Conservation (phyloP, 140 eudicot genomes). For the Oenanthe javanica region DNA sequence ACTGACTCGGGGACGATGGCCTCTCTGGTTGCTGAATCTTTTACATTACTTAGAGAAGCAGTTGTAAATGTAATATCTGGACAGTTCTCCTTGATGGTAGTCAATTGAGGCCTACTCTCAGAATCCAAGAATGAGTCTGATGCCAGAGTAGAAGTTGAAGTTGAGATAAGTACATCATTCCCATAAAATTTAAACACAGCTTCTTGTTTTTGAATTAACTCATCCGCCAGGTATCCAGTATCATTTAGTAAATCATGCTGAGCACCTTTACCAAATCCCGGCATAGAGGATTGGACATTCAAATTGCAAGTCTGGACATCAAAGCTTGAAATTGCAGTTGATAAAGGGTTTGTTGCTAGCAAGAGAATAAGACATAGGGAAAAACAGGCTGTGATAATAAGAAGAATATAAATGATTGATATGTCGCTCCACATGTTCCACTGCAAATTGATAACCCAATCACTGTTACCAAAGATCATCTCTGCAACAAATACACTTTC, state of each 20-base stretch:
- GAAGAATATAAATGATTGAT: constrained; percentile 39
- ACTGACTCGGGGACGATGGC: constrained; percentile 15
- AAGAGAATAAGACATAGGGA: constrained; percentile 63
- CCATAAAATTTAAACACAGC: constrained; percentile 14
- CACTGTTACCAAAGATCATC: constrained; percentile 77
- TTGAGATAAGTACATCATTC: constrained; percentile 21
- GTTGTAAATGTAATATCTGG: constrained; percentile 25
- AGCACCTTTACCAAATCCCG: constrained; percentile 20
- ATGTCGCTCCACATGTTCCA: constrained; percentile 53
- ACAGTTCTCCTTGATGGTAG: constrained; percentile 43
- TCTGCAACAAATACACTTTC: constrained; percentile 55
- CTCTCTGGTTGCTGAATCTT: constrained; percentile 21
- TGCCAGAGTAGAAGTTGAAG: constrained; percentile 29
- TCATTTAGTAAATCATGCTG: constrained; percentile 25
- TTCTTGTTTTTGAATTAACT: constrained; percentile 26
- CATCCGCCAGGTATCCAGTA: constrained; percentile 20
- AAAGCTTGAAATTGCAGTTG: constrained; percentile 45
- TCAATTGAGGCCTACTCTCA: constrained; percentile 33
- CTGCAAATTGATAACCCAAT: constrained; percentile 73
- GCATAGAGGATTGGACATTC: constrained; percentile 20
- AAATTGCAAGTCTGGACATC: constrained; percentile 29
- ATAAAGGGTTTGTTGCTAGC: constrained; percentile 75
- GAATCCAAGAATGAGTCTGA: constrained; percentile 41
- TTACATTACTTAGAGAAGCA: constrained; percentile 19
- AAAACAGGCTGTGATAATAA: constrained; percentile 37